Percentiles rank a stretch among this genome's conserved stretches.
Evolutionary conservation across 2,329 filamentous ascomycete species (phyloP).

Genomic region (Calcarisporium arbuscula): DNA sequence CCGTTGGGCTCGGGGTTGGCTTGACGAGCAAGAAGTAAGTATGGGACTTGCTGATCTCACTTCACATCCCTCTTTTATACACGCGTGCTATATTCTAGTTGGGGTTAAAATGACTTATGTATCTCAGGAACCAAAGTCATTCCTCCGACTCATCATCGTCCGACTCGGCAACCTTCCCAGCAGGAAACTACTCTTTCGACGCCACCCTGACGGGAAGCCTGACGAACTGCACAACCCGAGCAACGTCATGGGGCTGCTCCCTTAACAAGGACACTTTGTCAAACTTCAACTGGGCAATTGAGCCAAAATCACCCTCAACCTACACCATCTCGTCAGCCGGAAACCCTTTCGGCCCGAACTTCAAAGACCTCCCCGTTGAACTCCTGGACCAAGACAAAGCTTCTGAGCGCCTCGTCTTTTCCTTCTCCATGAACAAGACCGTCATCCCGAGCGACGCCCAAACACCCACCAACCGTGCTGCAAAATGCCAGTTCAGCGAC

Average conservation of each 20-base stretch:
- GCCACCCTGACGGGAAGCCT: slow-evolving; percentile 48
- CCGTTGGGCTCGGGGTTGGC: slow-evolving; percentile 34
- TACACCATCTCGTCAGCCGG: slow-evolving; percentile 50
- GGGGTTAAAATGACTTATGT: too few species aligned
- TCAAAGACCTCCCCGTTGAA: slow-evolving; percentile 44
- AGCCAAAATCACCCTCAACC: slow-evolving; percentile 25
- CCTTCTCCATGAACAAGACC: slow-evolving; percentile 43
- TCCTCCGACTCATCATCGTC: too few species aligned
- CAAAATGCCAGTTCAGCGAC: slow-evolving; percentile 51
- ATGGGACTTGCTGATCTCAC: too few species aligned
- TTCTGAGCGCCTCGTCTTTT: slow-evolving; percentile 53
- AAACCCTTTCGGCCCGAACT: slow-evolving; percentile 50
- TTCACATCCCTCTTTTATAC: slow-evolving; percentile 2
- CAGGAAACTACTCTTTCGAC: slow-evolving; percentile 55
- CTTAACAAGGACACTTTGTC: slow-evolving; percentile 40
- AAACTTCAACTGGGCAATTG: slow-evolving; percentile 58
- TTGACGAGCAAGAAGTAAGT: slow-evolving; percentile 30
- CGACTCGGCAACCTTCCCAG: too few species aligned
- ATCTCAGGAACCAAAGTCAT: too few species aligned
- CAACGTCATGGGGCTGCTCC: slow-evolving; percentile 56
- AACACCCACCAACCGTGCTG: slow-evolving; percentile 33
- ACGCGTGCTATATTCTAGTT: not conserved
- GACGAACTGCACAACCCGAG: slow-evolving; percentile 52
- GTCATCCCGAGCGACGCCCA: slow-evolving; percentile 42
- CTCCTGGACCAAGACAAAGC: slow-evolving; percentile 39